Percentiles rank a stretch among this genome's conserved stretches.
These are phyloP conservation scores for Chlorophyllum brunneum DNA, from an alignment of 768 basidiomycete genomes.

Conservation along the genomic window DNA sequence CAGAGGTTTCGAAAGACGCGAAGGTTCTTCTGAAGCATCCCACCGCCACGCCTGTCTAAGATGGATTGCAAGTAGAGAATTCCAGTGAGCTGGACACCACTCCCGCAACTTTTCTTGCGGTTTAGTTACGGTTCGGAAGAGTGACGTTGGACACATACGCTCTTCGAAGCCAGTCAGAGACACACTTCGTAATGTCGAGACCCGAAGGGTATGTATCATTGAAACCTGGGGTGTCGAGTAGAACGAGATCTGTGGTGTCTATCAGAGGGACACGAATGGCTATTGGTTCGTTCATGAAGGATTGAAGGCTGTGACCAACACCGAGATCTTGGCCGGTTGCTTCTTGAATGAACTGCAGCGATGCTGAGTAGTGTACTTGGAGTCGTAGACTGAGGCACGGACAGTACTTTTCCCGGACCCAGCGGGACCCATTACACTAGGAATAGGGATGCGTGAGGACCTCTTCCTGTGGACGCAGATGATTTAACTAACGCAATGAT, in stretches of 20 bases:
- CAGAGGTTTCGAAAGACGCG: conserved; percentile 49
- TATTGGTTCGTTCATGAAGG: not conserved
- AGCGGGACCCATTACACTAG: not conserved
- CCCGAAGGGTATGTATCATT: conserved; percentile 23
- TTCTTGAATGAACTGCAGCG: not conserved
- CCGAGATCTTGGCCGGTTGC: not conserved
- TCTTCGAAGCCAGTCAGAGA: conserved; percentile 21
- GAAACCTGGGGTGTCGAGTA: conserved; percentile 14
- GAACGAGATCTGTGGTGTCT: not conserved
- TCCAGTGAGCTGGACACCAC: conserved; percentile 5
- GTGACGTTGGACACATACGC: too few relatives aligned
- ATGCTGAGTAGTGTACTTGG: not conserved
- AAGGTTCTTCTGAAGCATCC: conserved; percentile 46
- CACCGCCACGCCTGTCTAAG: conserved; percentile 44
- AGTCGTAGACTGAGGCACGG: not conserved
- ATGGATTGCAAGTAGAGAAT: conserved; percentile 45
- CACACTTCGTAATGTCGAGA: conserved; percentile 20
- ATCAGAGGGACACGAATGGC: not conserved
- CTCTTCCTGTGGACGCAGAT: not conserved
- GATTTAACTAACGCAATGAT: not conserved
- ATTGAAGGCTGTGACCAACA: not conserved
- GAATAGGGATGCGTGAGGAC: too few relatives aligned
- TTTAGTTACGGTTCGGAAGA: not conserved
- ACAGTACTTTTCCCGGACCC: not conserved
- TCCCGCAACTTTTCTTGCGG: not conserved